Evolutionary conservation across 1,284 basidiomycete genomes (phyloP).

Genomic region (Papiliotrema nemorosa): DNA sequence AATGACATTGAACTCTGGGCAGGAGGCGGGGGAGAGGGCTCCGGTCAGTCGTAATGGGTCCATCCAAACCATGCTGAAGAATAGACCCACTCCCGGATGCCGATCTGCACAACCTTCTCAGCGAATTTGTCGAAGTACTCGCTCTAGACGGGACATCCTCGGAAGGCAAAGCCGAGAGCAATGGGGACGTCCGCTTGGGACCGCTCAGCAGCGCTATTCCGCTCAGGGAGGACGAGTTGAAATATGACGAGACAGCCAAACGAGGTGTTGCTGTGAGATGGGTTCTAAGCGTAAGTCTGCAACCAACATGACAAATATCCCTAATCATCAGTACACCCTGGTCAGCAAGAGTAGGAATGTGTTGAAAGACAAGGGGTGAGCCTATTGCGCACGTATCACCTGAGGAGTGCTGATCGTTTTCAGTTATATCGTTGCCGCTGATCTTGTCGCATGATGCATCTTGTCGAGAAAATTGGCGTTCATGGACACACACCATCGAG

Average conservation of each 20-base stretch:
- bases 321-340: slow-evolving; percentile 36
- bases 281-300: slow-evolving; percentile 43
- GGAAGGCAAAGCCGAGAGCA: background rate
- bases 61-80: background rate
- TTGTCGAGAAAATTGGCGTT: no score
- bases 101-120: slow-evolving; percentile 46
- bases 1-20: slow-evolving; percentile 46
- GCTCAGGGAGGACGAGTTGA: slow-evolving; percentile 23
- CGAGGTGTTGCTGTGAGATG: slow-evolving; percentile 36
- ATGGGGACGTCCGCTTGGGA: background rate
- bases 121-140: slow-evolving; percentile 29
- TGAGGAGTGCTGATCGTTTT: background rate
- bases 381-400: background rate
- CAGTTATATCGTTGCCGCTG: background rate
- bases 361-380: slow-evolving; percentile 47
- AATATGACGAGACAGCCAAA: slow-evolving; percentile 16
- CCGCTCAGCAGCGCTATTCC: slow-evolving; percentile 21
- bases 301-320: background rate
- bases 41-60: slow-evolving; percentile 31
- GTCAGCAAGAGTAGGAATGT: slow-evolving; percentile 45
- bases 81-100: slow-evolving; percentile 44
- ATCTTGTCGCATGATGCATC: slow-evolving; percentile 1
- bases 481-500: no score
- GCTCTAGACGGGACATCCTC: background rate
- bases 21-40: slow-evolving; percentile 44